Evolutionary conservation across 78 protist species (phyloP).

Genomic region (Chrysochromulina parva): DNA sequence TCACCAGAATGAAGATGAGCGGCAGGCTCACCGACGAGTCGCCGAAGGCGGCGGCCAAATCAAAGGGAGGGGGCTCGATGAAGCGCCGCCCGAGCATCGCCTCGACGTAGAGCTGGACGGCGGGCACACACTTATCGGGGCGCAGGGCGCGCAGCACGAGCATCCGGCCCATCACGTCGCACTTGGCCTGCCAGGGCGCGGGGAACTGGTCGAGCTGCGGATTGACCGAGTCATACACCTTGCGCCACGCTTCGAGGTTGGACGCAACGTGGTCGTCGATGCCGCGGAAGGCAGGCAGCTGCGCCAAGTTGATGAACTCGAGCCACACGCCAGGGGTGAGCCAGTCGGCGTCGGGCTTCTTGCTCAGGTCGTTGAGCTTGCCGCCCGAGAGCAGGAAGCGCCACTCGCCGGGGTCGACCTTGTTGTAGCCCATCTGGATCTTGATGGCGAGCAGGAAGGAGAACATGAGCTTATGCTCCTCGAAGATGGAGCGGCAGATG

Average conservation of each 20-base stretch:
- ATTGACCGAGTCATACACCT: slow-evolving; percentile 42
- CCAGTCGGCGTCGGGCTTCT: slow-evolving; percentile 75
- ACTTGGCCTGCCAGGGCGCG: slow-evolving; percentile 5
- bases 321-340: slow-evolving; percentile 67
- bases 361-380: neutral
- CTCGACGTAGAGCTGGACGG: slow-evolving; percentile 57
- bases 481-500: slow-evolving; percentile 71
- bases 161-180: slow-evolving; percentile 39
- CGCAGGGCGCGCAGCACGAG: slow-evolving; percentile 65
- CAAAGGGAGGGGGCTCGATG: slow-evolving; percentile 82
- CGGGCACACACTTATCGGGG: slow-evolving; percentile 66
- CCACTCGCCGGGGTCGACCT: slow-evolving; percentile 52
- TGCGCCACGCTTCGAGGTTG: slow-evolving; percentile 16
- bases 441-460: slow-evolving; percentile 58
- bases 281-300: slow-evolving; percentile 55
- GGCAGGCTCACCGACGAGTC: slow-evolving; percentile 71
- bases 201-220: slow-evolving; percentile 53
- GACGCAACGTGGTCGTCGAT: slow-evolving; percentile 32
- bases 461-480: slow-evolving; percentile 64
- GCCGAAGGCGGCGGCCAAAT: slow-evolving; percentile 55
- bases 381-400: slow-evolving; percentile 76
- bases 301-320: slow-evolving; percentile 55
- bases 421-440: slow-evolving; percentile 34
- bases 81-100: slow-evolving; percentile 51
- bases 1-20: slow-evolving; percentile 84